Evolutionary conservation across 2,329 filamentous ascomycete genomes (phyloP).

Genomic region (Trematosphaeria pertusa): DNA sequence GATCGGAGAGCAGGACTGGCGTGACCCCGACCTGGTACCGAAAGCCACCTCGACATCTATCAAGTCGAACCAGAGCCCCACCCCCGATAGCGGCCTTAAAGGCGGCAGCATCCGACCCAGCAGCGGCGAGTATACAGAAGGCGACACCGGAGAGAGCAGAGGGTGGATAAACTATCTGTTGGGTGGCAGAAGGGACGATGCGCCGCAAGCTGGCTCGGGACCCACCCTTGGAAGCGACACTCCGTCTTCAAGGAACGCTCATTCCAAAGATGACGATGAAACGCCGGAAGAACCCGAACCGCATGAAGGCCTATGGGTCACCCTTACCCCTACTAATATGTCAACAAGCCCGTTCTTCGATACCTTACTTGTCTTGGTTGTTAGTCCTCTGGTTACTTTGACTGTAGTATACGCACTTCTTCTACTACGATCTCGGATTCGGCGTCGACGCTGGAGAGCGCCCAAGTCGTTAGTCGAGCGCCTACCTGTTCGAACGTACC

Average conservation of each 20-base stretch:
- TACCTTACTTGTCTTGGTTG: slow-evolving; percentile 92
- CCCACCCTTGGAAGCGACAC: slow-evolving; percentile 22
- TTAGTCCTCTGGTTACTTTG: slow-evolving; percentile 90
- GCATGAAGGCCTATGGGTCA: slow-evolving; percentile 92
- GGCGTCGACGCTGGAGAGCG: slow-evolving; percentile 91
- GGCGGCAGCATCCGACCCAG: slow-evolving; percentile 74
- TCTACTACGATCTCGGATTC: slow-evolving; percentile 85
- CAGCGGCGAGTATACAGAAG: slow-evolving; percentile 70
- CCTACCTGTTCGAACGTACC: slow-evolving; percentile 93
- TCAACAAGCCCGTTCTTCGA: slow-evolving; percentile 94
- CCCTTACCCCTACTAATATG: slow-evolving; percentile 85
- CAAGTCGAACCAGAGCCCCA: slow-evolving; percentile 16
- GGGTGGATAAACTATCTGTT: slow-evolving; percentile 34
- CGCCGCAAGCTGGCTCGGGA: slow-evolving; percentile 17
- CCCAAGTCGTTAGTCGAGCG: slow-evolving; percentile 95
- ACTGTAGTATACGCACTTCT: slow-evolving; percentile 92
- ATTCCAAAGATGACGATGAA: slow-evolving; percentile 25
- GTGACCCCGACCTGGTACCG: slow-evolving; percentile 75
- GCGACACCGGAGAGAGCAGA: slow-evolving; percentile 30
- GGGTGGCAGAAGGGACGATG: slow-evolving; percentile 27
- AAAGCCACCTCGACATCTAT: slow-evolving; percentile 40
- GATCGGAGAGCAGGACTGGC: slow-evolving; percentile 87
- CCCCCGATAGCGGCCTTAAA: slow-evolving; percentile 52
- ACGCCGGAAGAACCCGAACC: slow-evolving; percentile 45
- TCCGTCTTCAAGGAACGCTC: slow-evolving; percentile 23